Percentiles rank a stretch among this genome's conserved stretches.
Evolutionary conservation across 495 filamentous ascomycete species (phyloP).

Genomic region (Aspergillus kassunensis): DNA sequence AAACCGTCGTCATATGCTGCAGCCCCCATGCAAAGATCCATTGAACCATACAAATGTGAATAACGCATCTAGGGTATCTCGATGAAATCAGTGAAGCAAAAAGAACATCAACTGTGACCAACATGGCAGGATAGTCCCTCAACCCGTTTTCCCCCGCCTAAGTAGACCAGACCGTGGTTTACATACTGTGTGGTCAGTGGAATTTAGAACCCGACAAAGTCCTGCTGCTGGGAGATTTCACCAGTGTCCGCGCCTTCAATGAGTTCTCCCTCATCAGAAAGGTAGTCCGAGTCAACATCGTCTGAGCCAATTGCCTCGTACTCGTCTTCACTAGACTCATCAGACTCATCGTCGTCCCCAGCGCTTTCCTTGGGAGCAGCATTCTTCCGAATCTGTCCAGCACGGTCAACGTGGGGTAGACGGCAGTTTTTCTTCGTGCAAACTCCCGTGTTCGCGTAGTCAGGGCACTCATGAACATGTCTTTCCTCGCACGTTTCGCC

Average conservation of each 20-base stretch:
- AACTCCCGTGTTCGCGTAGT: constrained; percentile 84
- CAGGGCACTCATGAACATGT: constrained; percentile 87
- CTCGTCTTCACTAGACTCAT: constrained; percentile 82
- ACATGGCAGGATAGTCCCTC: background rate
- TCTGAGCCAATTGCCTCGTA: constrained; percentile 71
- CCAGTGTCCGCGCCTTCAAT: constrained; percentile 42
- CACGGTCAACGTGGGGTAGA: constrained; percentile 83
- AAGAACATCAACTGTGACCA: background rate
- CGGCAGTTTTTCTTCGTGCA: constrained; percentile 83
- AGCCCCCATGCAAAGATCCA: background rate
- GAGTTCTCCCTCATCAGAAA: constrained; percentile 64
- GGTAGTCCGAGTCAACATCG: constrained; percentile 84
- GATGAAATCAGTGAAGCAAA: background rate
- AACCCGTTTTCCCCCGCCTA: constrained; percentile 6
- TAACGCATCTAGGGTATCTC: constrained; percentile 5
- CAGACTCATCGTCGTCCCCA: constrained; percentile 58
- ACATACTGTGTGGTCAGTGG: constrained; percentile 17
- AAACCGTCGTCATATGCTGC: background rate
- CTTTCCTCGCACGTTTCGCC: constrained; percentile 74
- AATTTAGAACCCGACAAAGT: constrained; percentile 59
- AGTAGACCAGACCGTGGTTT: constrained; percentile 11
- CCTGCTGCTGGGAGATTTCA: constrained; percentile 61
- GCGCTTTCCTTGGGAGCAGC: constrained; percentile 39
- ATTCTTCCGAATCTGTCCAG: constrained; percentile 63
- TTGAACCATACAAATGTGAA: background rate